These are phyloP conservation scores for Fusarium newnesense DNA, from an alignment of 2,329 filamentous ascomycete genomes.

Conservation along the genomic window DNA sequence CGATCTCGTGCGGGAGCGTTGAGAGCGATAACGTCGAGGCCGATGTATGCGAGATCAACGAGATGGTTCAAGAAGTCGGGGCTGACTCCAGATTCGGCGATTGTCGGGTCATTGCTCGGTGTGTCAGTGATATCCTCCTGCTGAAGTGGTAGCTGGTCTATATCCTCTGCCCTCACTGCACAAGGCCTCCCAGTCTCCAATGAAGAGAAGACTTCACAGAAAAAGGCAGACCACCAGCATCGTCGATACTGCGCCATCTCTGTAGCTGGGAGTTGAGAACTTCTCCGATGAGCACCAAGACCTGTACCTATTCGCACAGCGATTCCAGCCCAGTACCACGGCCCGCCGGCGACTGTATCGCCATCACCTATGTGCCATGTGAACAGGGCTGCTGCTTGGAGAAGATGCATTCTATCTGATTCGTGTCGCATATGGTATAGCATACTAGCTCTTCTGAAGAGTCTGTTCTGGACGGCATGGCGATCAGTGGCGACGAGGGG, in stretches of 20 bases:
- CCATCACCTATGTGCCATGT: slow-evolving; percentile 43
- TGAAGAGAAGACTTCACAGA: slow-evolving; percentile 39
- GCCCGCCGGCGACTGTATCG: slow-evolving; percentile 36
- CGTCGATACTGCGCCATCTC: slow-evolving; percentile 41
- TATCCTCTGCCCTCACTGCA: slow-evolving; percentile 38
- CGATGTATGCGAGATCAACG: slow-evolving; percentile 40
- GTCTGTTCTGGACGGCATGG: slow-evolving; percentile 42
- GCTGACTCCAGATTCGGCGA: background rate
- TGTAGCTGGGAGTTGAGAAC: slow-evolving; percentile 29
- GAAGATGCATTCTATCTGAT: slow-evolving; percentile 38
- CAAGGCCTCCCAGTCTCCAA: slow-evolving; percentile 39
- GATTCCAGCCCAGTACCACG: slow-evolving; percentile 43
- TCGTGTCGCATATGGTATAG: slow-evolving; percentile 43
- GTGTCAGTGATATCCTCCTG: slow-evolving; percentile 36
- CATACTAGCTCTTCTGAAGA: slow-evolving; percentile 41
- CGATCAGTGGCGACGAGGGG: slow-evolving; percentile 39
- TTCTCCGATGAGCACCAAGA: slow-evolving; percentile 33
- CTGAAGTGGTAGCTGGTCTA: slow-evolving; percentile 36
- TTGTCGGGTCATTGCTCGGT: background rate
- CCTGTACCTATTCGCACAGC: slow-evolving; percentile 38
- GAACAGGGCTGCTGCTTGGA: slow-evolving; percentile 38
- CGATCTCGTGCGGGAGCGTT: slow-evolving; percentile 34
- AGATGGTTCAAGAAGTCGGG: slow-evolving; percentile 40
- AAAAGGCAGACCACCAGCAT: slow-evolving; percentile 42
- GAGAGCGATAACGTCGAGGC: slow-evolving; percentile 34